phyloP scores from a whole-genome alignment of 1,284 basidiomycete species.

The Naganishia albida region DNA sequence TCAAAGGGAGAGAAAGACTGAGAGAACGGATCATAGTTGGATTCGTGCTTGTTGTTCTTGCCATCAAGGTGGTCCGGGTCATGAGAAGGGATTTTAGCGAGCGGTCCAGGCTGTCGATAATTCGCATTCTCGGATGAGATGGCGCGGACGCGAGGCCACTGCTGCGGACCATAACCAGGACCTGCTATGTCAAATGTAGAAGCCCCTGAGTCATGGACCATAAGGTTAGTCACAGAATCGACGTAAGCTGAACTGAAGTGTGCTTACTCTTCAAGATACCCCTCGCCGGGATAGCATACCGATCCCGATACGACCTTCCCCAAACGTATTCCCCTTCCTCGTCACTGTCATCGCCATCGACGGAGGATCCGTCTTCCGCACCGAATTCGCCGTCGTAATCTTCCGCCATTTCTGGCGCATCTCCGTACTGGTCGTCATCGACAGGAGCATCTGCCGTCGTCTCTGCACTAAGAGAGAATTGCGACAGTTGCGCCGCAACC shows the following conservation, averaged over 20 bases:
- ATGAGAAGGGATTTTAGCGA: slow-evolving; percentile 73
- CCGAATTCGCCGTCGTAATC: slow-evolving; percentile 58
- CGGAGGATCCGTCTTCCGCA: slow-evolving; percentile 46
- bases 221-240: neutral
- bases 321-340: slow-evolving; percentile 62
- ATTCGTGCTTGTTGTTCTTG: slow-evolving; percentile 58
- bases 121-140: slow-evolving; percentile 70
- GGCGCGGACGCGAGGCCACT: slow-evolving; percentile 63
- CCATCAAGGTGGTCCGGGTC: slow-evolving; percentile 85
- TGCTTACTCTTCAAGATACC: slow-evolving; percentile 86
- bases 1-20: slow-evolving; percentile 61
- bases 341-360: slow-evolving; percentile 42
- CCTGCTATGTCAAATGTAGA: slow-evolving; percentile 62
- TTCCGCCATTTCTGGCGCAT: slow-evolving; percentile 65
- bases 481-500: slow-evolving; percentile 19
- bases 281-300: slow-evolving; percentile 67
- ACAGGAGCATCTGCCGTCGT: slow-evolving; percentile 42
- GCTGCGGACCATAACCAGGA: slow-evolving; percentile 55
- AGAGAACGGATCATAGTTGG: slow-evolving; percentile 55
- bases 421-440: slow-evolving; percentile 66
- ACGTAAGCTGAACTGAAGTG: neutral
- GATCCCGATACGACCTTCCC: slow-evolving; percentile 68
- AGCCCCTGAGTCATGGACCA: slow-evolving; percentile 23
- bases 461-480: slow-evolving; percentile 8
- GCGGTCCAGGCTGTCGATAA: slow-evolving; percentile 65